Evolutionary conservation across 2,329 filamentous ascomycete genomes (phyloP), one percentile per base, ranked within the genome.

Genomic region (Cryoendolithus antarcticus): DNA sequence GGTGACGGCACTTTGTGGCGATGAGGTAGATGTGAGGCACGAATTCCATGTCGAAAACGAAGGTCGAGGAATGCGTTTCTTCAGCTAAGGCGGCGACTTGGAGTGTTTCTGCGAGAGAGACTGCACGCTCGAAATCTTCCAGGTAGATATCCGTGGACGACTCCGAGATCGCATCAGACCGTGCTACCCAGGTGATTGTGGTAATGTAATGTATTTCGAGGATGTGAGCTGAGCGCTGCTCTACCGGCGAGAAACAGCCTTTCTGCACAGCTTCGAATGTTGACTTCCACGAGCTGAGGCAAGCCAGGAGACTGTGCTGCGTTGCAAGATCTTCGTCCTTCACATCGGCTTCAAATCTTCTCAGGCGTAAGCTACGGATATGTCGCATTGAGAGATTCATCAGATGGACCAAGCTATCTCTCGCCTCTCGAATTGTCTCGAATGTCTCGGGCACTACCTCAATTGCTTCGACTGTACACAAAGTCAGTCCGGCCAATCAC

Each of bases 11-110:
- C 27, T 38, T 39, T n/a, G 47, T 44, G 2, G 43, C 44, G 3
- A 51, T 37, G 24, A 47, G 46, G 35, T 48, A 54, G 13, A 55
- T 30, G 2, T 50, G 48, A 2, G 47, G 46, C 7, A 54, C 44
- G 31, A 45, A 41, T n/a, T 43, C 45, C 42, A 52, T 51, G 40
- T 53, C 47, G 39, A 55, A 52, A 10, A 51, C 43, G 38, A 53
- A 55, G 2, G 40, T 44, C 3, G 50, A 38, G 2, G 21, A 19
- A 9, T 9, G 32, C 6, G 3, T 9, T 9, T 8, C n/a, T 8
- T 13, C 13, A 5, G 10, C 24, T 39, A 9, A 33, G 24, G 45
- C n/a, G 32, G 37, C 34, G 15, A 9, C 21, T 24, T 43, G 34
- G 29, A 45, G 35, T 24, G 31, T 35, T 32, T 49, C 43, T 5